Evolutionary conservation across 306 rosid species (phyloP).

Genomic region (Astragalus membranaceus): DNA sequence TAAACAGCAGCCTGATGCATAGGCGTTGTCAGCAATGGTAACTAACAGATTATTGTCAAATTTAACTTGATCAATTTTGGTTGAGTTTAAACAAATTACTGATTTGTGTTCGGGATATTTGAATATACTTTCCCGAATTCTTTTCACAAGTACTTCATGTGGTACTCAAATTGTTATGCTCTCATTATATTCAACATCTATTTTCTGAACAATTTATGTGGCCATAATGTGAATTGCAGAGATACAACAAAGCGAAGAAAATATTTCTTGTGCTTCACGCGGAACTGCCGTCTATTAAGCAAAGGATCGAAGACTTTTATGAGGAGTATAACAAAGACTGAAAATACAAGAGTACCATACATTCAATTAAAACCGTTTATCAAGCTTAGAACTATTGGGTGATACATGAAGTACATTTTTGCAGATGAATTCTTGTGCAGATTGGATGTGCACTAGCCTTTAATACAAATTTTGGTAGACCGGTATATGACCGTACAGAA

Average conservation of each 20-base stretch:
- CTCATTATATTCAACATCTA: not conserved
- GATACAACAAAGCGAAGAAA: constrained; percentile 30
- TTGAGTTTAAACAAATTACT: not conserved
- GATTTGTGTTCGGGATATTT: constrained; percentile 2
- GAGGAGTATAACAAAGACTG: constrained; percentile 36
- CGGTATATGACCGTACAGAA: constrained; percentile 22
- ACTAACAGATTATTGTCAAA: not conserved
- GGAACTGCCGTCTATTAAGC: constrained; percentile 56
- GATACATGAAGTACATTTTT: constrained; percentile 11
- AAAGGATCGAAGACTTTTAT: constrained; percentile 60
- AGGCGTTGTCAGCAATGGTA: not conserved
- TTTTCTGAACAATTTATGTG: constrained; percentile 1
- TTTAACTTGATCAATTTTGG: not conserved
- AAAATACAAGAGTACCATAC: not conserved
- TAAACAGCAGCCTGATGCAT: not conserved
- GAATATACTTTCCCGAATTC: not conserved
- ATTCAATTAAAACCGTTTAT: too few relatives aligned
- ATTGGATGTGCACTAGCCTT: constrained; percentile 15
- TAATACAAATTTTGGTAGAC: constrained; percentile 7
- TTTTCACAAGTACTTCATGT: not conserved
- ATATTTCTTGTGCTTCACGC: not conserved
- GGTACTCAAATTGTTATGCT: not conserved
- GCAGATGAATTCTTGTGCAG: constrained; percentile 28
- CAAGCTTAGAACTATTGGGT: constrained; percentile 7
- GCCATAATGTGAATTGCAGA: constrained; percentile 51